Conservation (phyloP, 1,284 basidiomycete genomes). For the Austroboletus rostrupii region DNA sequence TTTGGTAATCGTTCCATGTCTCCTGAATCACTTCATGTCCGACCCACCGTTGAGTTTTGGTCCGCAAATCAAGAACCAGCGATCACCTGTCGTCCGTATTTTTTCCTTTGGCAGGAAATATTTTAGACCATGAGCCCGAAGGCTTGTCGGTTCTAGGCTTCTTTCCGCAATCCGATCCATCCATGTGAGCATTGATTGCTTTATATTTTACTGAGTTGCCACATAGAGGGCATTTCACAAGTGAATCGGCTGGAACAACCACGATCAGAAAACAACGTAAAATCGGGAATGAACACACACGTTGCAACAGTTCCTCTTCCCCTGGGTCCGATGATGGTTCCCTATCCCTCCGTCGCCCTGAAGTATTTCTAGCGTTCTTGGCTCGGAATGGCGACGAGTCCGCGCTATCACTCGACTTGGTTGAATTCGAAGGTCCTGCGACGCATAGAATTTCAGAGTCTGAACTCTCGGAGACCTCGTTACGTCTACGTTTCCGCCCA, state of each 20-base stretch:
- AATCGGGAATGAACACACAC: slow-evolving; percentile 11
- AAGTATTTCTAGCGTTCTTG: slow-evolving; percentile 21
- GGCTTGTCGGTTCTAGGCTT: slow-evolving; percentile 17
- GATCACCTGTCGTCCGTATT: slow-evolving; percentile 40
- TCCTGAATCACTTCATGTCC: slow-evolving; percentile 28
- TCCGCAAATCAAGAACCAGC: slow-evolving; percentile 2
- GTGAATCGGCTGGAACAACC: slow-evolving; percentile 26
- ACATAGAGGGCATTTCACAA: slow-evolving; percentile 59
- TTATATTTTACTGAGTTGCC: slow-evolving; percentile 38
- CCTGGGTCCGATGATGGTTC: slow-evolving; percentile 25
- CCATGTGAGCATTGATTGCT: slow-evolving; percentile 58
- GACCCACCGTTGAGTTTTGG: slow-evolving; percentile 14
- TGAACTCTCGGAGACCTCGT: slow-evolving; percentile 13
- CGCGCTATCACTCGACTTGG: slow-evolving; percentile 21
- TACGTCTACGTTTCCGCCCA: slow-evolving; percentile 26
- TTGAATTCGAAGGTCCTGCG: slow-evolving; percentile 26
- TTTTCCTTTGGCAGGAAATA: slow-evolving; percentile 34
- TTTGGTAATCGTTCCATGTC: slow-evolving; percentile 54
- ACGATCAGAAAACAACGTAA: not conserved
- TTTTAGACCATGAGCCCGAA: slow-evolving; percentile 12
- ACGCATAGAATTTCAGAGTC: slow-evolving; percentile 23
- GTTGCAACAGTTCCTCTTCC: slow-evolving; percentile 23
- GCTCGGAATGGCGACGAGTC: slow-evolving; percentile 25
- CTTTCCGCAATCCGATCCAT: slow-evolving; percentile 40
- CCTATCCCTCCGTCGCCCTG: slow-evolving; percentile 4